phyloP scores from a whole-genome alignment of 83 land plant species.

The Isoetes engelmannii region DNA sequence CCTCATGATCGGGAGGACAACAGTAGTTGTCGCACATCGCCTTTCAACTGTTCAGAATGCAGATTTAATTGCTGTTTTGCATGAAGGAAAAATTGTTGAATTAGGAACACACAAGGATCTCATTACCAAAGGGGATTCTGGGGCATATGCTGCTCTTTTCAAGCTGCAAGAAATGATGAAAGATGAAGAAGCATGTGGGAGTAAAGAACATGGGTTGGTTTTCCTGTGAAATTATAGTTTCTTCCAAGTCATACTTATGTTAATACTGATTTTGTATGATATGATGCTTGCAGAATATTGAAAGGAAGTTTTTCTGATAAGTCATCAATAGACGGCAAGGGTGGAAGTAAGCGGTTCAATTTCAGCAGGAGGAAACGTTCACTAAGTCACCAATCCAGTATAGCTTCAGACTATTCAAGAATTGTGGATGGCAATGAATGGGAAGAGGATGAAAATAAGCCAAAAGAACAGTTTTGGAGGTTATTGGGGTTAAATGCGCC shows the following conservation, averaged over 20 bases:
- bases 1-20: slow-evolving; percentile 28
- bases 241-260: too few relatives aligned
- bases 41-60: slow-evolving; percentile 23
- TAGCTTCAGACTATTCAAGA: too few relatives aligned
- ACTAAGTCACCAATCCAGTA: not conserved
- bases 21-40: slow-evolving; percentile 27
- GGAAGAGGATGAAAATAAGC: slow-evolving; percentile 3
- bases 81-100: slow-evolving; percentile 22
- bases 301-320: too few relatives aligned
- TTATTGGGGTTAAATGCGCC: slow-evolving; percentile 24
- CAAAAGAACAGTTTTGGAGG: slow-evolving; percentile 13
- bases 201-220: too few relatives aligned
- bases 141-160: slow-evolving; percentile 24
- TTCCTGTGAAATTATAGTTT: too few relatives aligned
- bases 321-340: too few relatives aligned
- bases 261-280: too few relatives aligned
- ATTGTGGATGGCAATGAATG: too few relatives aligned
- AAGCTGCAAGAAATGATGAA: slow-evolving; percentile 23
- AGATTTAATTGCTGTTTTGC: slow-evolving; percentile 21
- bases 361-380: not conserved
- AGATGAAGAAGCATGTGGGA: too few relatives aligned
- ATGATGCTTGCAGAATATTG: too few relatives aligned
- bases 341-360: too few relatives aligned
- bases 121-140: slow-evolving; percentile 17
- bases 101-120: slow-evolving; percentile 20